Evolutionary conservation across 495 filamentous ascomycete species (phyloP), one percentile per base, ranked within the genome.

Genomic region (Xylaria telfairii): DNA sequence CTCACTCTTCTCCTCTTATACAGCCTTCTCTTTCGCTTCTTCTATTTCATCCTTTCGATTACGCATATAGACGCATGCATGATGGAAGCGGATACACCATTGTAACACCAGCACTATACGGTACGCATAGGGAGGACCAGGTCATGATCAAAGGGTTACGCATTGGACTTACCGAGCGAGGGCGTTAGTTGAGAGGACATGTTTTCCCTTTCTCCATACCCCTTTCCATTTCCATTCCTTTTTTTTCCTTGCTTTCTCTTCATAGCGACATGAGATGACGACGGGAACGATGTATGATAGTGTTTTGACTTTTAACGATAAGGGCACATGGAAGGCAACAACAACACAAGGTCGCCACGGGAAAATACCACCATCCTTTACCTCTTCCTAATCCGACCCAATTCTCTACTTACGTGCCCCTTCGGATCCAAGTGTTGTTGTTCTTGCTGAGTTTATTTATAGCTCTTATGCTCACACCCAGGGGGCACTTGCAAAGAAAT

Each of bases 41-140:
- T 34, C 42, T 39, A 59, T 54, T 59, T 62, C 15, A 74, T 46
- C 47, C 47, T 46, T 17, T 44, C 42, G n/a, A 12, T 30, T 17
- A 62, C 61, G 19, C 37, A 65, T 65, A 44, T 70, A 70, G 68
- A 70, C 61, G 61, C 68, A 70, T 70, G 61, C 68, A 70, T 70
- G 61, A 49, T 5, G 26, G 37, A 39, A 70, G 60, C 61, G 68
- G 24, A 65, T 65, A 65, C 19, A 65, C 49, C 41, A 44, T 34
- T 70, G 68, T 70, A 70, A 70, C 61, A 70, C 19, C 21, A 70
- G n/a, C 56, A 61, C 17, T 28, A 56, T 34, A 51, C 32, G 12
- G 19, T 17, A 64, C 47, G 47, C 24, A 65, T 44, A 34, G 34
- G 26, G 26, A 19, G 65, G 42, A 4, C 3, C 1, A 68, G 44